These are phyloP conservation scores for Tympanopsis confertula DNA, from an alignment of 2,329 filamentous ascomycete genomes.

Conservation along the genomic window DNA sequence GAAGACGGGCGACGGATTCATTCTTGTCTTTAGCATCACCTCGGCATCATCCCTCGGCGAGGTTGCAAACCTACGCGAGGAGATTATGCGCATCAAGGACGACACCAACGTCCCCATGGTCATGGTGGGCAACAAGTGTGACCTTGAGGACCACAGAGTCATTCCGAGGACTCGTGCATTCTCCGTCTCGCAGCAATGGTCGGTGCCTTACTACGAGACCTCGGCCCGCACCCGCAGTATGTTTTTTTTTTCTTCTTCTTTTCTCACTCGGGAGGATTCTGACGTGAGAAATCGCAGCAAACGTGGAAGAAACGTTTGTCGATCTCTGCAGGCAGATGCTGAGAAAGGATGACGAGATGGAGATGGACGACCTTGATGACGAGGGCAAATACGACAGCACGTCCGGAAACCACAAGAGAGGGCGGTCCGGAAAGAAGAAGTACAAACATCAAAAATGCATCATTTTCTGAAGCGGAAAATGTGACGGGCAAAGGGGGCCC, in stretches of 20 bases:
- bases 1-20: constrained; percentile 84
- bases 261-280: neutral
- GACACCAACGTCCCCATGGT: constrained; percentile 78
- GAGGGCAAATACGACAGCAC: constrained; percentile 28
- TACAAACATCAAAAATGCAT: too few species aligned
- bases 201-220: constrained; percentile 82
- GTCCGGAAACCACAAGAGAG: constrained; percentile 17
- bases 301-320: constrained; percentile 82
- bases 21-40: constrained; percentile 85
- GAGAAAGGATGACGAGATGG: constrained; percentile 48
- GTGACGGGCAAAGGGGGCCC: too few species aligned
- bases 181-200: constrained; percentile 76
- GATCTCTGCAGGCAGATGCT: constrained; percentile 78
- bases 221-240: constrained; percentile 65
- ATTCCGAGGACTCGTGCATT: constrained; percentile 73
- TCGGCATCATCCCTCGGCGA: constrained; percentile 74
- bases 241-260: constrained; percentile 10
- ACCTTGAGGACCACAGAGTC: constrained; percentile 73
- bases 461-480: too few species aligned
- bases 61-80: constrained; percentile 69
- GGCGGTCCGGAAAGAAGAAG: constrained; percentile 14
- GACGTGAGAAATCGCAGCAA: constrained; percentile 32
- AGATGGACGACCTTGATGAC: constrained; percentile 20
- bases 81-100: constrained; percentile 85
- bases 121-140: constrained; percentile 84